Evolutionary conservation across 116 monocot species (phyloP), one percentile per base, ranked within the genome.

Genomic region (Iris pallida): DNA sequence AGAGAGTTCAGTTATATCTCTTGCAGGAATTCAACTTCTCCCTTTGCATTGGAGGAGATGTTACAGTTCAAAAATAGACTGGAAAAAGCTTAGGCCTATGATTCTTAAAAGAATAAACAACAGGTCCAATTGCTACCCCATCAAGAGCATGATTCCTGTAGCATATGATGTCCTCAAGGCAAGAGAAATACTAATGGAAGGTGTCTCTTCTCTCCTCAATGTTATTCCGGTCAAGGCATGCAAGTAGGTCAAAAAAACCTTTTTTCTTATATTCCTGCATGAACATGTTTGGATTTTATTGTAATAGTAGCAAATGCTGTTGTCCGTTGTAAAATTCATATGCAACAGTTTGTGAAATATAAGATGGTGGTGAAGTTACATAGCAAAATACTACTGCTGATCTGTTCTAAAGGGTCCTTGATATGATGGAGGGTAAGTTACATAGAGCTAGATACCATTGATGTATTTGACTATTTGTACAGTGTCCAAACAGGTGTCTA

Each of bases 91-190:
- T 55, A 79, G 81, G 42, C 95, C 91, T 15, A 91, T 96, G 95
- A 89, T 96, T 74, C 80, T 91, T 5, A 85, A 89, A 65, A 91
- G 95, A 77, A 91, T 92, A 55, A 78, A 71, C 45, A 87, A 87
- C 53, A 81, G 95, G 52, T 84, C 79, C 8, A 86, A 78, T 16
- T 67, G 76, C 16, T 96, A 91, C 53, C 95, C 91, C 42, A 69
- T 91, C 43, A 86, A 73, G 74, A 60, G 53, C 60, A 91, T 96
- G 92, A 63, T 85, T 53, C 91, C 82, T 46, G 86, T 96, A n/a
- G 95, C 89, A 47, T 55, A 86, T 53, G 86, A 91, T 42, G 95
- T 96, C 30, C 58, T 96, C 18, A 77, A 76, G 44, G 72, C 89
- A 20, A 82, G 91, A 76, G 64, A 67, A 57, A 15, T 82, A 55